Conservation (phyloP, 768 basidiomycete genomes). For the Tubosaeta brunneosetosa region DNA sequence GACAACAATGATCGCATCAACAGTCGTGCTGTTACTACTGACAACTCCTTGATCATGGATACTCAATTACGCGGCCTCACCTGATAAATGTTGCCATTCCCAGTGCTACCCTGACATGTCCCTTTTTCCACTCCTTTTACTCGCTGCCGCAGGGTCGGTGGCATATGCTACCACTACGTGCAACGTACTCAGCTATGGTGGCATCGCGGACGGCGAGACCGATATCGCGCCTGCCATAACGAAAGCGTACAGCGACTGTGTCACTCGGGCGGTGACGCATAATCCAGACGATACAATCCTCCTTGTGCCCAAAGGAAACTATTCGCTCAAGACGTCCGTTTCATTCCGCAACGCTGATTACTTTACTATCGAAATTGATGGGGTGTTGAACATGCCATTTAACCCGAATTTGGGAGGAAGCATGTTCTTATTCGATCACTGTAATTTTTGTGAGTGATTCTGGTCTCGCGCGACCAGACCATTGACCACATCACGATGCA, state of each 20-base stretch:
- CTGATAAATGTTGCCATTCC: too few species aligned
- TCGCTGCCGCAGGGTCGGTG: neutral
- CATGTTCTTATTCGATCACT: constrained; percentile 5
- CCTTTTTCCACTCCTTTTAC: neutral
- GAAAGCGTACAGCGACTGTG: constrained; percentile 3
- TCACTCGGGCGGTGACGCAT: neutral
- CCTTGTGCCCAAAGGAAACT: constrained; percentile 5
- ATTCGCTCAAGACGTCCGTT: constrained; percentile 1
- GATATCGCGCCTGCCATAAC: constrained; percentile 5
- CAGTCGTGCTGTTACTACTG: too few species aligned
- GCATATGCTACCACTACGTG: constrained; percentile 1
- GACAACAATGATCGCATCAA: too few species aligned
- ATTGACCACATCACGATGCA: neutral
- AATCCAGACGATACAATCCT: constrained; percentile 4
- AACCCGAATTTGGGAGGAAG: neutral
- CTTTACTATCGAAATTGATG: constrained; percentile 4
- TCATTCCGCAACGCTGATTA: neutral
- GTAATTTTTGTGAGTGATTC: neutral
- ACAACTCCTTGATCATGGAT: too few species aligned
- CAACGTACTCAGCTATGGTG: constrained; percentile 5
- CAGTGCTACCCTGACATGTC: neutral
- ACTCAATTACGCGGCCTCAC: too few species aligned
- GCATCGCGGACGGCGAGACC: constrained; percentile 1
- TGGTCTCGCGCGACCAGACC: neutral
- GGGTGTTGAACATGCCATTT: constrained; percentile 4